Evolutionary conservation across 345 rosid species (phyloP).

Genomic region (Gossypium thurberi): DNA sequence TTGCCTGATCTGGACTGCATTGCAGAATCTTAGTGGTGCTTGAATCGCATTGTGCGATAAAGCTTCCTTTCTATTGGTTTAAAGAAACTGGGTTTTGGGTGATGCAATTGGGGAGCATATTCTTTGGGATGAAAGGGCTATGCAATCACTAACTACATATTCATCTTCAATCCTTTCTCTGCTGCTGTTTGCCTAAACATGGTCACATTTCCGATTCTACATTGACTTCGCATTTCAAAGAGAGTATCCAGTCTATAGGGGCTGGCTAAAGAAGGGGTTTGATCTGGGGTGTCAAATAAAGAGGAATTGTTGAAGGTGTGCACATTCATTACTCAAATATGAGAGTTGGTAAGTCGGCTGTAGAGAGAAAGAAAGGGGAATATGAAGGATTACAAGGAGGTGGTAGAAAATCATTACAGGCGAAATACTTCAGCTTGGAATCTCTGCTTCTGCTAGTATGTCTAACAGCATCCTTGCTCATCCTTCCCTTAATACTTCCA

Average conservation of each 20-base stretch:
- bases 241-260: not conserved
- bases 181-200: not conserved
- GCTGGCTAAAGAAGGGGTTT: not conserved
- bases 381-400: slow-evolving; percentile 7
- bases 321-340: too few relatives aligned
- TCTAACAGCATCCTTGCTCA: slow-evolving; percentile 49
- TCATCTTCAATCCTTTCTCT: not conserved
- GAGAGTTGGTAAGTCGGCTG: not conserved
- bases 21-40: not conserved
- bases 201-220: not conserved
- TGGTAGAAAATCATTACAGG: not conserved
- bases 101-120: not conserved
- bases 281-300: not conserved
- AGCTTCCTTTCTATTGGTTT: not conserved
- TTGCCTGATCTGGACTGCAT: not conserved
- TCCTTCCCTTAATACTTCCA: slow-evolving; percentile 62
- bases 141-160: not conserved
- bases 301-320: not conserved
- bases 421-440: slow-evolving; percentile 43
- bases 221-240: not conserved
- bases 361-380: slow-evolving; percentile 3
- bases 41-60: not conserved
- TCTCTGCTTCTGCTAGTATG: slow-evolving; percentile 43
- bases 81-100: not conserved
- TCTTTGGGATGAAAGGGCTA: not conserved